Percentiles rank a stretch among this genome's conserved stretches.
These are phyloP conservation scores for Fusarium fracticaudum DNA, from an alignment of 2,329 filamentous ascomycete genomes.

Conservation along the genomic window DNA sequence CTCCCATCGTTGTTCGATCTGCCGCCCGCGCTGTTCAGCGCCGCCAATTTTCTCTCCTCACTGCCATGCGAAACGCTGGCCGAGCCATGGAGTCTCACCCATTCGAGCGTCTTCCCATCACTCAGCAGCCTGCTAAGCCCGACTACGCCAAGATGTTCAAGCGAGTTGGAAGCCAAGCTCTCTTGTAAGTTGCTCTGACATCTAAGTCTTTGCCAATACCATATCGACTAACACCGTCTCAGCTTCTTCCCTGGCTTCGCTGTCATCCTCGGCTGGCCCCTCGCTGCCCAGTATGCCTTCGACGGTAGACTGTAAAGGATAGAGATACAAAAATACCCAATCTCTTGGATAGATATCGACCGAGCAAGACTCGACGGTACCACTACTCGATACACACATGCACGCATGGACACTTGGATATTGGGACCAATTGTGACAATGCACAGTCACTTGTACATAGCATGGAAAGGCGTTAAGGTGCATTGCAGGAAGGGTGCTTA, in stretches of 20 bases:
- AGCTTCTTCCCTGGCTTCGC: conserved; percentile 50
- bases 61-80: conserved; percentile 46
- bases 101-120: conserved; percentile 47
- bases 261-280: conserved; percentile 50
- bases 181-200: conserved; percentile 44
- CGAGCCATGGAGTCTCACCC: conserved; percentile 50
- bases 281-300: conserved; percentile 40
- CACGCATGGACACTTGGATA: conserved; percentile 10
- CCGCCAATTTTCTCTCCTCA: conserved; percentile 49
- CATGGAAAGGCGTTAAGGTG: conserved; percentile 45
- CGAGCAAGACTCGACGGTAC: conserved; percentile 32
- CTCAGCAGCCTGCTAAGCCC: conserved; percentile 41
- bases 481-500: conserved; percentile 35
- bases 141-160: conserved; percentile 48
- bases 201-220: background rate
- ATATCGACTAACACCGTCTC: conserved; percentile 11
- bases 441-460: conserved; percentile 43
- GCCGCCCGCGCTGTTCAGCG: conserved; percentile 43
- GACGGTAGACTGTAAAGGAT: conserved; percentile 47
- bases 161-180: conserved; percentile 45
- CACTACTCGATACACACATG: conserved; percentile 20
- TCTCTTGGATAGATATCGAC: conserved; percentile 20
- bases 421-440: conserved; percentile 27
- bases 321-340: background rate
- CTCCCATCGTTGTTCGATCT: conserved; percentile 43